Percentiles rank a stretch among this genome's conserved stretches.
Evolutionary conservation across 225 moss, liverwort and hornwort genomes (phyloP).

Genomic region (Bryum argenteum): DNA sequence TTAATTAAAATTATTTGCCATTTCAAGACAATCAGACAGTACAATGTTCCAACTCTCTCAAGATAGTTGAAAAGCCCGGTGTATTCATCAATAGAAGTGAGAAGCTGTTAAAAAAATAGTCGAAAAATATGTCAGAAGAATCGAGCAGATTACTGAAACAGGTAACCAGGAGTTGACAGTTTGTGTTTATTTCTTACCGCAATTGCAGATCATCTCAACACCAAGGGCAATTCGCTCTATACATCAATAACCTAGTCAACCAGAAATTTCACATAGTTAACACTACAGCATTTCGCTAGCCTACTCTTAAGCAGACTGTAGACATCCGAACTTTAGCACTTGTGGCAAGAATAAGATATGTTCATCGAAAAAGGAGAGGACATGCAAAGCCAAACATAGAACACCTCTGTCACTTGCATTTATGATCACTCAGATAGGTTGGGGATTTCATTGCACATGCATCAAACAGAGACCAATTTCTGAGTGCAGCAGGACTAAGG

Average conservation of each 20-base stretch:
- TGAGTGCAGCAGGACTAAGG: neutral
- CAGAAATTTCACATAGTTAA: neutral
- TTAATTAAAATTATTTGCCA: too few relatives aligned
- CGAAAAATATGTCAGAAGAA: neutral
- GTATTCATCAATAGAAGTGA: neutral
- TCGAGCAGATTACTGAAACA: neutral
- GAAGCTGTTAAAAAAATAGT: neutral
- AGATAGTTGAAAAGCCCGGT: neutral
- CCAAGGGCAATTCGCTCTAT: neutral
- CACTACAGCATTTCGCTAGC: neutral
- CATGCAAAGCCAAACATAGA: neutral
- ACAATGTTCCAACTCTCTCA: neutral
- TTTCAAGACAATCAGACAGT: too few relatives aligned
- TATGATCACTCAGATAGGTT: neutral
- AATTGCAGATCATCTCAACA: slow-evolving; percentile 16
- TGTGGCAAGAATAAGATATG: slow-evolving; percentile 5
- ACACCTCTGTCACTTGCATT: neutral
- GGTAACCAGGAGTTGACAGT: neutral
- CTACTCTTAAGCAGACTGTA: neutral
- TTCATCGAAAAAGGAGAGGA: neutral
- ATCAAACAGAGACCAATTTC: neutral
- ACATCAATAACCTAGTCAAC: neutral
- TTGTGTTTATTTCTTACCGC: neutral
- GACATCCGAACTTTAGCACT: slow-evolving; percentile 1
- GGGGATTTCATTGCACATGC: neutral